Conservation (phyloP, 371 early-diverging fungal species). For the Agmasoma carcini region DNA sequence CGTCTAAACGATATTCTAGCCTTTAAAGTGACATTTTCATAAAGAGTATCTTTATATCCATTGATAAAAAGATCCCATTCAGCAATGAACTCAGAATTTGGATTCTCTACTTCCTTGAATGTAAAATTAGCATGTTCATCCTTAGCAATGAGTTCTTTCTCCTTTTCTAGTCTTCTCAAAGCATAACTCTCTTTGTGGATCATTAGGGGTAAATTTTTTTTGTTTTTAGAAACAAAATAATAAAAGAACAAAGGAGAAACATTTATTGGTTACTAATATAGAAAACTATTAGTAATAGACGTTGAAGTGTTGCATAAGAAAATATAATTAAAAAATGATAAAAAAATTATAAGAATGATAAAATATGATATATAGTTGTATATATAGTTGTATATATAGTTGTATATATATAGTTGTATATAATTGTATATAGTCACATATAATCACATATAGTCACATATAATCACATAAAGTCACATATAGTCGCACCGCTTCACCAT, state of each 20-base stretch:
- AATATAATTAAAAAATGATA: no score
- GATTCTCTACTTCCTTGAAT: constrained; percentile 10
- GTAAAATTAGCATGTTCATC: constrained; percentile 1
- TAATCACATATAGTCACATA: no score
- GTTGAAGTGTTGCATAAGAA: no score
- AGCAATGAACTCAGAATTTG: no score
- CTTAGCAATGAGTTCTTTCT: background rate
- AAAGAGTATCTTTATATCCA: constrained; percentile 56
- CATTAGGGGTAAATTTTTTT: background rate
- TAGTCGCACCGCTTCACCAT: no score
- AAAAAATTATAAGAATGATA: no score
- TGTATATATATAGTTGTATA: no score
- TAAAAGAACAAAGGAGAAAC: background rate
- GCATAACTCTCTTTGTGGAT: constrained; percentile 29
- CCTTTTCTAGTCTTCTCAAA: constrained; percentile 20
- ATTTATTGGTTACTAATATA: background rate
- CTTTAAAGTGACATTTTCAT: constrained; percentile 57
- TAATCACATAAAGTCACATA: no score
- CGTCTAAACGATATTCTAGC: constrained; percentile 55
- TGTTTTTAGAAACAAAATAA: background rate
- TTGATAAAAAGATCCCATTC: constrained; percentile 48
- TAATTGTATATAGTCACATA: no score
- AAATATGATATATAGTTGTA: no score
- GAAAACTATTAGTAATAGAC: no score
- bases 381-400: no score